Base-by-base conservation (phyloP, 257 asterid species). In the Fraxinus anomala region DNA sequence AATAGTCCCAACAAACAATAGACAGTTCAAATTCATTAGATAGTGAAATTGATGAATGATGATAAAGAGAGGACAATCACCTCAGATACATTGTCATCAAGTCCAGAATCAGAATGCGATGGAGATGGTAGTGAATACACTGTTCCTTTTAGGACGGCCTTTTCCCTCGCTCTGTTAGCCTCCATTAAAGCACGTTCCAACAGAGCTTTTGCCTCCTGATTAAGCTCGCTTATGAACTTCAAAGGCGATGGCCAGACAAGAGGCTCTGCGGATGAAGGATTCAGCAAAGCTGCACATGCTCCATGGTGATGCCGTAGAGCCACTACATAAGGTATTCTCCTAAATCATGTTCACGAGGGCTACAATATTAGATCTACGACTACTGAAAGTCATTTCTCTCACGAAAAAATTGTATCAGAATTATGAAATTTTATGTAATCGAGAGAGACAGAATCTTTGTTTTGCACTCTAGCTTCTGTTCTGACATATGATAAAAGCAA, bases 261-360 rank as follows among this genome's bases (percentile, higher is more conserved):
- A 77, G 99, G 98, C 89, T 91, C 99, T 4, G 98, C 92, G 11
- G 99, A 91, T n/a, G 97, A 85, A 68, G 99, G 98, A 82, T 93
- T 89, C 83, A 96, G 84, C 84, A 96, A 72, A 63, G 97, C 97
- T 16, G 97, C 97, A 82, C 97, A 96, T 13, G 94, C 92, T 74
- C 89, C 96, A 68, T 92, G 93, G 75, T 78, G 89, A 79, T 90
- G 88, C 89, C 92, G 87, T 80, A 84, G 81, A 76, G 99, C 99
- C 81, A 96, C 89, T 4, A 87, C 72, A 72, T 93, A 89, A 0
- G 99, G 98, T 87, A 96, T 88, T 87, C 99, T 89, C 97, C 99
- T 96, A 72, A 68, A 82, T 65, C 12, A 33, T 69, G 73, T 16
- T 54, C 17, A 9, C 21, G 24, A 44, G 69, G 11, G 16, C 12